Evolutionary conservation across 2,329 filamentous ascomycete species (phyloP), one percentile per base, ranked within the genome.

Genomic region (Talaromyces albobiverticillius): DNA sequence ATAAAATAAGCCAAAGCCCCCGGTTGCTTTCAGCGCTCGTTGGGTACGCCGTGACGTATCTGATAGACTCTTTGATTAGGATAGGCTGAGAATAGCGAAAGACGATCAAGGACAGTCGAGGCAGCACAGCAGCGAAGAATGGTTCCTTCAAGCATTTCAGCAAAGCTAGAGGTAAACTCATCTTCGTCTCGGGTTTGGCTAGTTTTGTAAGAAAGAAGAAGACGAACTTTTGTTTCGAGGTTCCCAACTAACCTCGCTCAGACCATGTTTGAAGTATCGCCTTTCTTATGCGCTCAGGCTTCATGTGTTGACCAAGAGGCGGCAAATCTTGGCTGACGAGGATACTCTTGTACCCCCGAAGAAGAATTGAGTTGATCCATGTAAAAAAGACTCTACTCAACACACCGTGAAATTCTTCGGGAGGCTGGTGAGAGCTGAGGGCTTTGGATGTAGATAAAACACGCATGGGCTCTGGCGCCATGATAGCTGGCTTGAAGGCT

Each of bases 1-100:
- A 60, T 50, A 71, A 75, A 14, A 75, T 73, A 10, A 71, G 73
- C 54, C 75, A 71, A 4, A 77, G 57, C 1, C 70, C 73, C 54
- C 73, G 73, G 2, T 72, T 74, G 14, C 64, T 57, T 34, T 70
- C 52, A 42, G n/a, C 68, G 5, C 63, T 61, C 1, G 64, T 61
- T 9, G 59, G 54, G 29, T 52, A 46, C 45, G 65, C 58, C 9
- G 57, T 55, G 16, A 71, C 64, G 49, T 67, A 73, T 4, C 57
- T 59, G 4, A 76, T 65, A 0, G 71, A 69, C 22, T 67, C 59
- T 29, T 69, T 66, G 4, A 75, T 58, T 3, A 74, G 62, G n/a
- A 73, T 59, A 23, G 71, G 71, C 46, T 74, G 71, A 20, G 62
- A 66, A 40, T 72, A 67, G 31, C 65, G 68, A 32, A 73, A 67